A percentile compares a stretch with the other conserved stretches of the same genome.
Conservation (phyloP, 495 filamentous ascomycete species). For the Letharia lupina region DNA sequence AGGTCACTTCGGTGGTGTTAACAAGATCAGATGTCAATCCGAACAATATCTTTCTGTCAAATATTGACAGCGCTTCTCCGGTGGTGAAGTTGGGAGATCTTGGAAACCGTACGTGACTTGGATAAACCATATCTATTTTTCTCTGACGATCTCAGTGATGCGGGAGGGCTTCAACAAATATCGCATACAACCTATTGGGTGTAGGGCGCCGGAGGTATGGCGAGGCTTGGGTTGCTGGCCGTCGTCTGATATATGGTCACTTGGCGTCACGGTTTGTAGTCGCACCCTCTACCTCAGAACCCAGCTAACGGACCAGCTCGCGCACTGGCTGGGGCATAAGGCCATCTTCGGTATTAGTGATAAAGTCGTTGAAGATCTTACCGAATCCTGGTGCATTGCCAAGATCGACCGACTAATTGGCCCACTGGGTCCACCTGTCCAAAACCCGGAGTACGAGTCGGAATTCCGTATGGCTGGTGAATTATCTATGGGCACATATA, state of each 20-base stretch:
- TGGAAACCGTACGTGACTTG: conserved; percentile 24
- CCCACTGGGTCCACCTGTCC: conserved; percentile 22
- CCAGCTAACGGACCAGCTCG: conserved; percentile 16
- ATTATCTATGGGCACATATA: conserved; percentile 14
- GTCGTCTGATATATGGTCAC: conserved; percentile 28
- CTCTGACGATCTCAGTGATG: conserved; percentile 22
- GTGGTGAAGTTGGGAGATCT: conserved; percentile 27
- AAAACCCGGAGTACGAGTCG: conserved; percentile 17
- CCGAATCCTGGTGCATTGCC: conserved; percentile 27
- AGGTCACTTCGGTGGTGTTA: background rate
- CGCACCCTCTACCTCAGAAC: conserved; percentile 2
- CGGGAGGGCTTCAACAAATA: conserved; percentile 25
- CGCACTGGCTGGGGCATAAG: conserved; percentile 9
- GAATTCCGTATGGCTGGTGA: conserved; percentile 24
- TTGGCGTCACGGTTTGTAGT: conserved; percentile 25
- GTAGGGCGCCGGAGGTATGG: conserved; percentile 28
- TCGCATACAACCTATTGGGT: conserved; percentile 23
- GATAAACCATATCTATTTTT: conserved; percentile 8
- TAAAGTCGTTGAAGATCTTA: conserved; percentile 23
- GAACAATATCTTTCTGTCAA: conserved; percentile 26
- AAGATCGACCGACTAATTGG: conserved; percentile 25
- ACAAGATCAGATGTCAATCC: conserved; percentile 23
- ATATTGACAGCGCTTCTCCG: conserved; percentile 21
- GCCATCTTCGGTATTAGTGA: conserved; percentile 24
- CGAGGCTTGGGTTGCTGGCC: conserved; percentile 27